These are phyloP conservation scores for Coniochaeta sp. DNA, from an alignment of 2,329 filamentous ascomycete genomes.

Conservation along the genomic window DNA sequence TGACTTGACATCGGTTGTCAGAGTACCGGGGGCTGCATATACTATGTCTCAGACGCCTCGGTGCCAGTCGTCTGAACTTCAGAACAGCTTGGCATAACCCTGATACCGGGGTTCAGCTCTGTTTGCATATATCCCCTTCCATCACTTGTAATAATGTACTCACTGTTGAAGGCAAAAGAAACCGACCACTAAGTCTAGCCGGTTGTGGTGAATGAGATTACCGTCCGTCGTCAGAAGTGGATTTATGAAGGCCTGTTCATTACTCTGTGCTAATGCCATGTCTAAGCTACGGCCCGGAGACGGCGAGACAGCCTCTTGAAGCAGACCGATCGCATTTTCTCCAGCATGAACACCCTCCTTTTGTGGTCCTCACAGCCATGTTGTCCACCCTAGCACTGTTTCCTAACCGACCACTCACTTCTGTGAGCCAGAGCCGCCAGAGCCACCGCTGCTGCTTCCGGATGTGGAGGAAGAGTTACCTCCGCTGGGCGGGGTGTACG, in stretches of 20 bases:
- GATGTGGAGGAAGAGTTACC: slow-evolving; percentile 16
- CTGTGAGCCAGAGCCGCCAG: neutral
- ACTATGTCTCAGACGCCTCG: neutral
- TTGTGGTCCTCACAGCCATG: neutral
- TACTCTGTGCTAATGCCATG: neutral
- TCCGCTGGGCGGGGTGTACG: slow-evolving; percentile 51
- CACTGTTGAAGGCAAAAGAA: neutral
- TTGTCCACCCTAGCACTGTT: neutral
- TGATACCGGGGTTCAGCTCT: neutral
- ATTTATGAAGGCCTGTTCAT: neutral
- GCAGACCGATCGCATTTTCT: neutral
- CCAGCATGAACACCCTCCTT: too few species aligned
- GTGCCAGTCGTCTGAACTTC: neutral
- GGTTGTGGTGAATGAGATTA: too few species aligned
- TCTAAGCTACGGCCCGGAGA: neutral
- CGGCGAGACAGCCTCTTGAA: neutral
- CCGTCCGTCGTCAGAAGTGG: neutral
- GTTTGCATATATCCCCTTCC: neutral
- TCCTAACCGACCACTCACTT: neutral
- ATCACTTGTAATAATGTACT: neutral
- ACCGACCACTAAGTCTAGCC: neutral
- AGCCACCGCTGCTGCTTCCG: slow-evolving; percentile 5
- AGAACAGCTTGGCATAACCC: neutral
- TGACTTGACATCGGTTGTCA: neutral
- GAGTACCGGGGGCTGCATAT: neutral